These are phyloP conservation scores for Nepenthes alata DNA, from an alignment of 179 eudicot genomes.

Conservation along the genomic window DNA sequence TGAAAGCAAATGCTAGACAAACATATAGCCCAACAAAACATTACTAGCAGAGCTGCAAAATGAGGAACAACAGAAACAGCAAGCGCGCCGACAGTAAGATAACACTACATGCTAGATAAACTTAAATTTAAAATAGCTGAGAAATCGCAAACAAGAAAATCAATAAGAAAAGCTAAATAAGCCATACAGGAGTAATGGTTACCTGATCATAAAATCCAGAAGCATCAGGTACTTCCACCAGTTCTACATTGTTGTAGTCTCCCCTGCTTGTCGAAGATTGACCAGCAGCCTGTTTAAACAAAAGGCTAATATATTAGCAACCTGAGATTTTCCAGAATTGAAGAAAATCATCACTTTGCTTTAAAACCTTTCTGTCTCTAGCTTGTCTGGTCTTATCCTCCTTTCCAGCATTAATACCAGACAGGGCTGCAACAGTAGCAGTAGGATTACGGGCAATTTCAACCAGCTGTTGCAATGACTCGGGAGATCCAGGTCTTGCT, in stretches of 20 bases:
- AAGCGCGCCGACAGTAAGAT: too few relatives aligned
- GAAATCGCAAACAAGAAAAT: constrained; percentile 1
- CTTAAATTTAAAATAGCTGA: too few relatives aligned
- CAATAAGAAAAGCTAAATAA: not conserved
- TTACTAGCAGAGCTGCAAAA: too few relatives aligned
- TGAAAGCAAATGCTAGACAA: too few relatives aligned
- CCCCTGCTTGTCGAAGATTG: constrained; percentile 40
- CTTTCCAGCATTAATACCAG: constrained; percentile 34
- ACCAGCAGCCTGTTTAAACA: constrained; percentile 29
- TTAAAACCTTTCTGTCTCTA: constrained; percentile 61
- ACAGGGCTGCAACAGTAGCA: constrained; percentile 26
- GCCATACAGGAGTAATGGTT: constrained; percentile 6
- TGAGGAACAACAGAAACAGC: too few relatives aligned
- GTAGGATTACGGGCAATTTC: constrained; percentile 79
- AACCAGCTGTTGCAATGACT: constrained; percentile 73
- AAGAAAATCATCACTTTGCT: not conserved
- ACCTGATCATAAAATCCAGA: constrained; percentile 67
- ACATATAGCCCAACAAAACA: too few relatives aligned
- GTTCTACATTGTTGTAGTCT: constrained; percentile 35
- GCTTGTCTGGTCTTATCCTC: constrained; percentile 50
- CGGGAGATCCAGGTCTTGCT: constrained; percentile 90
- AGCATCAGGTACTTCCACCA: constrained; percentile 43
- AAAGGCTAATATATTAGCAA: too few relatives aligned
- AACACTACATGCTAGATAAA: too few relatives aligned
- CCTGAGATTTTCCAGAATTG: not conserved